phyloP scores from a whole-genome alignment of 352 stramenopile genomes.

The Phytophthora meadii region DNA sequence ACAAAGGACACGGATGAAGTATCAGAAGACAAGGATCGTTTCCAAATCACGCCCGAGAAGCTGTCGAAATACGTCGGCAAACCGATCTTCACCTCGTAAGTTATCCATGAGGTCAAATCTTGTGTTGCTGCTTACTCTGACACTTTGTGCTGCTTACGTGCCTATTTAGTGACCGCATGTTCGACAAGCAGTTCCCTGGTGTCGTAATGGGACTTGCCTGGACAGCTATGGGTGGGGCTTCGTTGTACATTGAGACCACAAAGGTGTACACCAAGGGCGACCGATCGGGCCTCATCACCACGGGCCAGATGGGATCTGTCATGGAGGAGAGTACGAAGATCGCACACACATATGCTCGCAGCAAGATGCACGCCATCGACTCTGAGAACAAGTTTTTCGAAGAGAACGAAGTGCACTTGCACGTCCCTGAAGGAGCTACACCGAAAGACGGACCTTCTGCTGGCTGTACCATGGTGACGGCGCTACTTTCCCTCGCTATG shows the following conservation, averaged over 20 bases:
- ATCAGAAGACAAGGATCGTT: slow-evolving; percentile 65
- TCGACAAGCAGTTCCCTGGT: slow-evolving; percentile 93
- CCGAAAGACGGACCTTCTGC: slow-evolving; percentile 99
- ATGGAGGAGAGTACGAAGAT: slow-evolving; percentile 99
- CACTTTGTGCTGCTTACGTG: slow-evolving; percentile 7
- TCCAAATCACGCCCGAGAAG: slow-evolving; percentile 94
- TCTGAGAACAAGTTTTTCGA: slow-evolving; percentile 95
- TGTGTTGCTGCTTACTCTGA: slow-evolving; percentile 4
- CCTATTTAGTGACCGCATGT: slow-evolving; percentile 93
- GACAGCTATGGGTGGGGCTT: slow-evolving; percentile 98
- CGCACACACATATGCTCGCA: slow-evolving; percentile 93
- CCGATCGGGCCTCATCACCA: slow-evolving; percentile 78
- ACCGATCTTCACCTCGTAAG: slow-evolving; percentile 95
- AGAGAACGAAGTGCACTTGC: slow-evolving; percentile 95
- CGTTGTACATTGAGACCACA: slow-evolving; percentile 98
- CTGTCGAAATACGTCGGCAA: slow-evolving; percentile 99
- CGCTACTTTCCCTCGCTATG: slow-evolving; percentile 95
- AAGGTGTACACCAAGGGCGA: slow-evolving; percentile 75
- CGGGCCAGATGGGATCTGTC: slow-evolving; percentile 97
- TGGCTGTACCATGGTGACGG: slow-evolving; percentile 98
- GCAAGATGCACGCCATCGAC: slow-evolving; percentile 74
- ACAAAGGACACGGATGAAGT: slow-evolving; percentile 18
- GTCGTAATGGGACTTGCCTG: slow-evolving; percentile 99
- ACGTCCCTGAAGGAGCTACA: slow-evolving; percentile 98
- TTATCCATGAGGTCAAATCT: slow-evolving; percentile 13